A percentile compares a stretch with the other conserved stretches of the same genome.
phyloP scores from a whole-genome alignment of 306 rosid genomes.

The Glycyrrhiza uralensis region DNA sequence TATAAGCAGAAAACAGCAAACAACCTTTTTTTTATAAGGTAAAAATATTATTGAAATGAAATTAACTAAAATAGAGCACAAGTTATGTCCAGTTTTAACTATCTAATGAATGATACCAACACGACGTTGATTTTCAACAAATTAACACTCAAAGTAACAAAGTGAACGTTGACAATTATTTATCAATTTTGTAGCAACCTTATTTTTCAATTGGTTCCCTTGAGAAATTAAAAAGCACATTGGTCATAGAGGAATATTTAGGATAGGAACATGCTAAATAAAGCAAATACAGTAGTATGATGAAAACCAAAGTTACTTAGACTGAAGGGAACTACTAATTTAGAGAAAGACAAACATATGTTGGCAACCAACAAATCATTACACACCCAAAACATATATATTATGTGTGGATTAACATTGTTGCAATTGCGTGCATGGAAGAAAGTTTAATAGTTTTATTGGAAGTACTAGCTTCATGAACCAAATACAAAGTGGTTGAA shows the following conservation, averaged over 20 bases:
- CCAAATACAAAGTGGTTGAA: slow-evolving; percentile 16
- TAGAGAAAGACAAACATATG: slow-evolving; percentile 8
- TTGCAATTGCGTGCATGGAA: slow-evolving; percentile 45
- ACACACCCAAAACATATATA: background rate
- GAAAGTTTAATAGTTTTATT: slow-evolving; percentile 15
- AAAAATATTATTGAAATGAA: too few species aligned
- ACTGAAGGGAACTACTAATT: slow-evolving; percentile 32
- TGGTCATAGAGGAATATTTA: background rate
- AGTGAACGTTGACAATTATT: background rate
- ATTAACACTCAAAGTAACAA: background rate
- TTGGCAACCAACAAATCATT: background rate
- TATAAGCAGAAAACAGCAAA: too few species aligned
- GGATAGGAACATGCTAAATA: background rate
- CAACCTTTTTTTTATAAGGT: too few species aligned
- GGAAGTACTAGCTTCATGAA: background rate
- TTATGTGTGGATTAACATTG: background rate
- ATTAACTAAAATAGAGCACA: too few species aligned
- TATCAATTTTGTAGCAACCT: background rate
- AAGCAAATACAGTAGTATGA: slow-evolving; percentile 1
- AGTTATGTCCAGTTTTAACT: too few species aligned
- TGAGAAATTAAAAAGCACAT: background rate
- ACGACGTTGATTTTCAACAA: too few species aligned
- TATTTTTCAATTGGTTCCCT: background rate
- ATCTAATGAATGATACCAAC: too few species aligned
- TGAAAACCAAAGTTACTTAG: slow-evolving; percentile 43